Conservation (phyloP, 768 basidiomycete genomes). For the Termitomyces heimii region DNA sequence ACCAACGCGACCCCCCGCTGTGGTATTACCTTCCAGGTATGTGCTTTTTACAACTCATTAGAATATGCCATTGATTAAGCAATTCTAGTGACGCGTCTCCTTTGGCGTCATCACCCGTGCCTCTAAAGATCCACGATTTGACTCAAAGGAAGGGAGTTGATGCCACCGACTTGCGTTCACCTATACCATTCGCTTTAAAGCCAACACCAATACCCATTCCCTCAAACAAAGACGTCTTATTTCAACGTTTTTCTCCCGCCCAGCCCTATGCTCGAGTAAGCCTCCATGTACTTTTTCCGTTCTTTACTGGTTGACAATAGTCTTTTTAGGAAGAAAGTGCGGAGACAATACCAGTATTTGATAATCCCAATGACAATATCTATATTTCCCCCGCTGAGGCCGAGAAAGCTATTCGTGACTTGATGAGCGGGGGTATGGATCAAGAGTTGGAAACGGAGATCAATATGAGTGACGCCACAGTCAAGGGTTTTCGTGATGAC, state of each 20-base stretch:
- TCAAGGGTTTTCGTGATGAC: conserved; percentile 71
- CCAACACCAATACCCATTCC: conserved; percentile 27
- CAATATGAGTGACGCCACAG: conserved; percentile 60
- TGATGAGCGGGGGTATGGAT: conserved; percentile 63
- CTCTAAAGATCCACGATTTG: conserved; percentile 8
- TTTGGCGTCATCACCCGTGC: not conserved
- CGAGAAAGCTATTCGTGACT: conserved; percentile 71
- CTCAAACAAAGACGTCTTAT: conserved; percentile 22
- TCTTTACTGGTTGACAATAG: not conserved
- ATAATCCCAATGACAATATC: conserved; percentile 20
- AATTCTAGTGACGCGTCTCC: not conserved
- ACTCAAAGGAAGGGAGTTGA: conserved; percentile 4
- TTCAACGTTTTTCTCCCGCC: conserved; percentile 3
- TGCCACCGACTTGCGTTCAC: conserved; percentile 8
- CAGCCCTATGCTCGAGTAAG: not conserved
- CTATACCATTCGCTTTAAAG: conserved; percentile 7
- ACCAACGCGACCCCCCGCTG: conserved; percentile 4
- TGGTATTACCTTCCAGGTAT: conserved; percentile 10
- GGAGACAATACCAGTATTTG: conserved; percentile 25
- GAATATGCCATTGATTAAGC: not conserved
- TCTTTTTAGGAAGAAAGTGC: conserved; percentile 16
- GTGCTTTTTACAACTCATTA: not conserved
- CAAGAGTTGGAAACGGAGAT: conserved; percentile 52
- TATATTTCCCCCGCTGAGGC: conserved; percentile 49
- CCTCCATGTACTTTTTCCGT: not conserved